A percentile compares a stretch with the other conserved stretches of the same genome.
These are phyloP conservation scores for Juncus inflexus DNA, from an alignment of 176 grass and related monocot species.

Conservation along the genomic window DNA sequence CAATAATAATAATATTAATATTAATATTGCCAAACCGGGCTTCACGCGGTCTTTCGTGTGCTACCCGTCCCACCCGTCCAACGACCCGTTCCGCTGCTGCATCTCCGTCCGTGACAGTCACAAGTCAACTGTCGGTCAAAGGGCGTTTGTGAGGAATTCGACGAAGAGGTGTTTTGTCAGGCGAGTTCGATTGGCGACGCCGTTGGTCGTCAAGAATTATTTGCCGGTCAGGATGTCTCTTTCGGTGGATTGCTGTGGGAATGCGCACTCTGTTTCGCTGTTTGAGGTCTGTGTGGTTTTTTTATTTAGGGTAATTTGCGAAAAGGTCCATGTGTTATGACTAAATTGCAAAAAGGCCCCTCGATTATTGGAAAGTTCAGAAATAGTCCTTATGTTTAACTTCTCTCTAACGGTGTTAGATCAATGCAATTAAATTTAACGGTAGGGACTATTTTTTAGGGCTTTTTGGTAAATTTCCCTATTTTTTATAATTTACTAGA, in stretches of 20 bases:
- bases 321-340: too few species aligned
- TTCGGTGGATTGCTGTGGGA: constrained; percentile 74
- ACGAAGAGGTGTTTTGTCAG: constrained; percentile 64
- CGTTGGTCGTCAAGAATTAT: constrained; percentile 89
- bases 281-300: constrained; percentile 48
- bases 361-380: too few species aligned
- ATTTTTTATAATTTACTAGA: constrained; percentile 10
- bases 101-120: constrained; percentile 76
- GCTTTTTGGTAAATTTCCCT: too few species aligned
- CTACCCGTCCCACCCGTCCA: constrained; percentile 88
- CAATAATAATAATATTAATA: too few species aligned
- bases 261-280: constrained; percentile 52
- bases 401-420: not conserved
- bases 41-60: constrained; percentile 96
- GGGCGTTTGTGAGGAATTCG: constrained; percentile 38
- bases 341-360: too few species aligned
- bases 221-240: constrained; percentile 70
- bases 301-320: constrained; percentile 1
- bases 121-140: constrained; percentile 32
- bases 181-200: constrained; percentile 68
- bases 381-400: constrained; percentile 19
- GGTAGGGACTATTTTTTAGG: too few species aligned
- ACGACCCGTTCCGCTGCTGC: constrained; percentile 90
- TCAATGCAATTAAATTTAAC: too few species aligned
- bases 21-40: constrained; percentile 37